Evolutionary conservation across 306 rosid species (phyloP), one percentile per base, ranked within the genome.

Genomic region (Coriaria nepalensis): DNA sequence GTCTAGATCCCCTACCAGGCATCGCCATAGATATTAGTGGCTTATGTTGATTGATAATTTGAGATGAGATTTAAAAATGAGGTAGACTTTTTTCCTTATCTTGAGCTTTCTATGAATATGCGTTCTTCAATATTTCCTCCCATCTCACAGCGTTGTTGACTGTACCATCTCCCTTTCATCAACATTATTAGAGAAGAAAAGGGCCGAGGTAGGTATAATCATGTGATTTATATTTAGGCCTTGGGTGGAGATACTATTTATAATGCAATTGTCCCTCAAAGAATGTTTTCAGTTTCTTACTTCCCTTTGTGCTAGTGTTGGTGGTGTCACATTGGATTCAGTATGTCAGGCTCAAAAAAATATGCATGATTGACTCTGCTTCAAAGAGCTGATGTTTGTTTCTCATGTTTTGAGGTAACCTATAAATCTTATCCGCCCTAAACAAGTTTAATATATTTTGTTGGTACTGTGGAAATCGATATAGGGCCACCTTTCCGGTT

Each of bases 201-300:
- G 65, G 76, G 81, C 73, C 65, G 95, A 92, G 98, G 98, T 79
- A 92, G 98, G 98, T 72, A 82, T 36, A 35, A 68, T 74, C 63
- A 44, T 72, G 61, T 53, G 57, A 66, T 63, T 45, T 49, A 46
- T 45, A 65, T 66, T 63, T 41, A 45, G 68, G 60, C 46, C 60
- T 53, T 63, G 72, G 73, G 47, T 68, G 63, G 59, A 57, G 64
- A 52, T 47, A 52, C 50, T 52, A 68, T 53, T 53, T 52, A 53
- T 65, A 49, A 74, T 63, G 56, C 61, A 67, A 42, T 45, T 20
- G 55, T 73, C 64, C 65, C 60, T 76, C 68, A 71, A 65, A 71
- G 53, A 51, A 59, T 61, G 63, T 57, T 64, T 68, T 65, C 68
- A 71, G 69, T 68, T 49, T 62, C 64, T 9, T 20, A 20, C 34